phyloP scores from a whole-genome alignment of 2,329 filamentous ascomycete genomes.

The Colletotrichum tamarilloi region DNA sequence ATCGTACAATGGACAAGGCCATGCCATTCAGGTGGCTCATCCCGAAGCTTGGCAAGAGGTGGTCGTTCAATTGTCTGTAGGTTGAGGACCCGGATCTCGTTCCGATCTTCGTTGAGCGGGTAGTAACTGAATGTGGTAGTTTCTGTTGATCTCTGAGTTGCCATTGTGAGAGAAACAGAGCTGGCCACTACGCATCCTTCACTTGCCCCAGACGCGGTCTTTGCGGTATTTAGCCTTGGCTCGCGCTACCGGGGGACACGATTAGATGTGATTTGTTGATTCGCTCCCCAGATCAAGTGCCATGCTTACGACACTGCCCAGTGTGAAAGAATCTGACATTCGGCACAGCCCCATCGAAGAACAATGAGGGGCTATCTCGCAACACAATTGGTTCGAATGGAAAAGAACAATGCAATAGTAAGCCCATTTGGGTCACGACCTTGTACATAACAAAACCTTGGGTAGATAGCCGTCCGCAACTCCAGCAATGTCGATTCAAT shows the following conservation, averaged over 20 bases:
- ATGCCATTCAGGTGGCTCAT: conserved; percentile 26
- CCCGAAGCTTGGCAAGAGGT: conserved; percentile 12
- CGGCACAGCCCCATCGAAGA: neutral
- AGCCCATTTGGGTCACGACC: neutral
- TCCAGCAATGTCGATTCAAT: too few species aligned
- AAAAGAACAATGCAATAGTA: neutral
- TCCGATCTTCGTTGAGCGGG: conserved; percentile 6
- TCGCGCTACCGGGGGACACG: neutral
- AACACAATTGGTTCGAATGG: neutral
- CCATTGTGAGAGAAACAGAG: neutral
- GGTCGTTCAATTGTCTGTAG: conserved; percentile 18
- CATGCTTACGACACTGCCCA: neutral
- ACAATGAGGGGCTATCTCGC: conserved; percentile 2
- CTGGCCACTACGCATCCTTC: neutral
- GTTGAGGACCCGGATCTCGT: conserved; percentile 25
- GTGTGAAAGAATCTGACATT: too few species aligned
- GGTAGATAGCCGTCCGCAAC: too few species aligned
- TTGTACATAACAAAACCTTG: neutral
- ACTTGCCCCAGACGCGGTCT: neutral
- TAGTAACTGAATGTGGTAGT: neutral
- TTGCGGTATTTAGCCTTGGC: conserved; percentile 16
- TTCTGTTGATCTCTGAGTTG: neutral
- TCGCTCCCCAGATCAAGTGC: neutral
- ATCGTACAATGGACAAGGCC: conserved; percentile 23
- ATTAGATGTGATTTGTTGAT: neutral